These are phyloP conservation scores for Eucalyptus pauciflora DNA, from an alignment of 345 rosid species.

Conservation along the genomic window DNA sequence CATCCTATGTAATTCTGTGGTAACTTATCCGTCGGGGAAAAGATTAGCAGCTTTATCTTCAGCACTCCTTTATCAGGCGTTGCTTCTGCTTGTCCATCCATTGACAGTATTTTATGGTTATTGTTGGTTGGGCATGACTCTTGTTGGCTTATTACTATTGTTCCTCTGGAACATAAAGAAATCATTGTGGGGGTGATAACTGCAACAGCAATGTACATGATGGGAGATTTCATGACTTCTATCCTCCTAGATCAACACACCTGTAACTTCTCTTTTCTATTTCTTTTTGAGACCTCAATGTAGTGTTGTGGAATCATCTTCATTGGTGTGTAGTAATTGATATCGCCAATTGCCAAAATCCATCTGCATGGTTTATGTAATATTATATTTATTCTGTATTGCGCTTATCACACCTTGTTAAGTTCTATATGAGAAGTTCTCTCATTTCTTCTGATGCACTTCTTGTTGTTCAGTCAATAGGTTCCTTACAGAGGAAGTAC, in stretches of 20 bases:
- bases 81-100: neutral
- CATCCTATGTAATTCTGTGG: neutral
- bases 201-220: neutral
- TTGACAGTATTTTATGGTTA: neutral
- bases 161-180: neutral
- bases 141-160: neutral
- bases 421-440: neutral
- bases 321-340: neutral
- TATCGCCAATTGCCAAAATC: neutral
- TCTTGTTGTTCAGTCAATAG: slow-evolving; percentile 57
- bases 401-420: neutral
- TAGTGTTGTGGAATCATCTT: neutral
- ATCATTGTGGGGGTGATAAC: neutral
- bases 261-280: neutral
- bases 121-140: neutral
- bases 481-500: slow-evolving; percentile 88
- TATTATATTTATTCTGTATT: neutral
- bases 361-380: neutral
- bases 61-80: neutral
- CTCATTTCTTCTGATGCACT: neutral
- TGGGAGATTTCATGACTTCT: neutral
- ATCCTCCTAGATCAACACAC: neutral
- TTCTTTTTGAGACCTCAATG: neutral
- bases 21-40: neutral
- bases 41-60: neutral